Evolutionary conservation across 768 basidiomycete genomes (phyloP).

Genomic region (Solioccasus polychromus): DNA sequence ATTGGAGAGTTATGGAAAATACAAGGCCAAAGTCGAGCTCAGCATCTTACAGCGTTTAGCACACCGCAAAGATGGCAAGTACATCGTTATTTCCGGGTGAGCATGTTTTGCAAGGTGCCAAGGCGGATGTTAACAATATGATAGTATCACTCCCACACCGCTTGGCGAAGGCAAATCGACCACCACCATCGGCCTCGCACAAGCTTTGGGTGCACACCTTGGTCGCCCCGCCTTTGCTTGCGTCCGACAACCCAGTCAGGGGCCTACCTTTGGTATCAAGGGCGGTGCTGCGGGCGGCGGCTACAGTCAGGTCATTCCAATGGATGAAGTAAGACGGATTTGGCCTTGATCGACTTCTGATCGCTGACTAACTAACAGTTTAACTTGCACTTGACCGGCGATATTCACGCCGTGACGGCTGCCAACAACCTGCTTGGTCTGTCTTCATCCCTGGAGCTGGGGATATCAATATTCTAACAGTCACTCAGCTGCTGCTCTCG

Average conservation of each 20-base stretch:
- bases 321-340: conserved; percentile 75
- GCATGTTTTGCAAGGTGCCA: conserved; percentile 12
- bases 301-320: conserved; percentile 98
- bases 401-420: conserved; percentile 96
- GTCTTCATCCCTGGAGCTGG: conserved; percentile 6
- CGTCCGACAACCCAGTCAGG: conserved; percentile 97
- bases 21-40: conserved; percentile 96
- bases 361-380: conserved; percentile 49
- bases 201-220: conserved; percentile 93
- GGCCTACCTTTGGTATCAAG: conserved; percentile 98
- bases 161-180: conserved; percentile 98
- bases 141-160: conserved; percentile 92
- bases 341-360: background rate
- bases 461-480: conserved; percentile 3
- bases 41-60: conserved; percentile 79
- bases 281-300: conserved; percentile 98
- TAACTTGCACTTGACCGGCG: conserved; percentile 93
- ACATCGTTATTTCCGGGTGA: conserved; percentile 92
- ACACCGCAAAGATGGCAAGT: conserved; percentile 90
- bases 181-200: conserved; percentile 94
- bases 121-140: background rate
- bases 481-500: conserved; percentile 83
- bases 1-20: conserved; percentile 90
- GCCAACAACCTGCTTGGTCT: conserved; percentile 93
- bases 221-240: conserved; percentile 93